Base-by-base conservation (phyloP, 2,329 filamentous ascomycete genomes). In the Scopulariopsis brevicaulis region DNA sequence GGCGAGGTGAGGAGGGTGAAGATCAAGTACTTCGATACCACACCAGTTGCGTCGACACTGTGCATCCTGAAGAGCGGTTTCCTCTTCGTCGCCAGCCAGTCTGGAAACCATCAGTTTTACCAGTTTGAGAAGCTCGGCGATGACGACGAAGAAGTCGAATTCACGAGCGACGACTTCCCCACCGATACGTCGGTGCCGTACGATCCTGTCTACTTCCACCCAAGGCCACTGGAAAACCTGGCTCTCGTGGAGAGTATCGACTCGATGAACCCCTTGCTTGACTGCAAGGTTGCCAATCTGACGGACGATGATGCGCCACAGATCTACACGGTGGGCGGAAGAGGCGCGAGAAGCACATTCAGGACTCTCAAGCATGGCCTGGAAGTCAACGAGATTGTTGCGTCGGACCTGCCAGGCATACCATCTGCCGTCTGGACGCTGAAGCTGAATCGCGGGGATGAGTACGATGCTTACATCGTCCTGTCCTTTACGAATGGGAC, bases 11-110 rank as follows among this genome's bases (percentile, higher is more conserved):
- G 82, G 65, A 81, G 85, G 59, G 76, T 99, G 59, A 94, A 90
- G 70, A 89, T 99, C 73, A 96, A 96, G 70, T 99, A 97, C 71
- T 99, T 97, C 65, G 94, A 99, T 66, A 99, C 94, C 0, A 88
- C 96, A 3, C 93, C 95, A 0, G 79, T 96, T 43, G 90, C 92
- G 0, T 86, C 89, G 0, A 95, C 83, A 67, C 80, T 99, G 52
- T 90, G 91, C 69, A 96, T 99, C 63, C 73, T 99, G 63, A 96
- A 96, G 73, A 96, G 91, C 63, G 95, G 94, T 32, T 99, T 96
- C 68, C 80, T 99, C 12, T 99, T 94, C 66, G 87, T 93, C 57
- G 90, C 91, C 8, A 90, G 89, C 66, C 93, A 99, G 71, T 91
- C 88, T 62, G 94, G 95, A 34, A 94, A 96, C 68, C 89, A 95